These are phyloP conservation scores for Chrysopogon serrulatus DNA, from an alignment of 176 grass and related monocot species.

Conservation along the genomic window DNA sequence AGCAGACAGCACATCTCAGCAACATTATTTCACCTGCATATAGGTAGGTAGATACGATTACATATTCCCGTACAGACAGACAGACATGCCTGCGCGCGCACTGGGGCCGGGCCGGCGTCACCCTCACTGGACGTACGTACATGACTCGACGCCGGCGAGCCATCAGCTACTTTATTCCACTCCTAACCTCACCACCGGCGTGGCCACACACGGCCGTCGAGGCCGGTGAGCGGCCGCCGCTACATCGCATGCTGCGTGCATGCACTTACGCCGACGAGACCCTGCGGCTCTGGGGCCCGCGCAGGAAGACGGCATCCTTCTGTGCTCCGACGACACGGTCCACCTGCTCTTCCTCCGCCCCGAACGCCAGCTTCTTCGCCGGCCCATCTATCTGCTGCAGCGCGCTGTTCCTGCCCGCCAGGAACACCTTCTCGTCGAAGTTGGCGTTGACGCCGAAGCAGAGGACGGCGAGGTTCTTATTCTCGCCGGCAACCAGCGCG, in stretches of 20 bases:
- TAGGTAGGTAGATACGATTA: no score
- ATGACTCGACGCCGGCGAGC: neutral
- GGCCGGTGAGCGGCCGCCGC: neutral
- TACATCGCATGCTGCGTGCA: no score
- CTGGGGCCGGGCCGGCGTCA: no score
- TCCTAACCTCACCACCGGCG: neutral
- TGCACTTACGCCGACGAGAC: neutral
- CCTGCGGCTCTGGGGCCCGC: slow-evolving; percentile 15
- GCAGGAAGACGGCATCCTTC: slow-evolving; percentile 44
- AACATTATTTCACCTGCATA: no score
- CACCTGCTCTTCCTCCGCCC: slow-evolving; percentile 21
- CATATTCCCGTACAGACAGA: no score
- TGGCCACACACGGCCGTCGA: neutral
- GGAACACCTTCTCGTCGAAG: slow-evolving; percentile 41
- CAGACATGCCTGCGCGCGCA: no score
- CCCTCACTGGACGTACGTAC: neutral
- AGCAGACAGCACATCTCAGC: no score
- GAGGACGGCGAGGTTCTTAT: slow-evolving; percentile 42
- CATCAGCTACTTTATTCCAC: neutral
- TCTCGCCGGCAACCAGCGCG: slow-evolving; percentile 34
- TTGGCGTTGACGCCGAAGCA: slow-evolving; percentile 34
- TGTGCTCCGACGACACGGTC: slow-evolving; percentile 50
- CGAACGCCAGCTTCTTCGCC: slow-evolving; percentile 25
- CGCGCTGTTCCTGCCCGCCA: slow-evolving; percentile 45
- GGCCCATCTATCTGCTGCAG: slow-evolving; percentile 42